Evolutionary conservation across 129 eudicot species (phyloP).

Genomic region (Sambucus nigra): DNA sequence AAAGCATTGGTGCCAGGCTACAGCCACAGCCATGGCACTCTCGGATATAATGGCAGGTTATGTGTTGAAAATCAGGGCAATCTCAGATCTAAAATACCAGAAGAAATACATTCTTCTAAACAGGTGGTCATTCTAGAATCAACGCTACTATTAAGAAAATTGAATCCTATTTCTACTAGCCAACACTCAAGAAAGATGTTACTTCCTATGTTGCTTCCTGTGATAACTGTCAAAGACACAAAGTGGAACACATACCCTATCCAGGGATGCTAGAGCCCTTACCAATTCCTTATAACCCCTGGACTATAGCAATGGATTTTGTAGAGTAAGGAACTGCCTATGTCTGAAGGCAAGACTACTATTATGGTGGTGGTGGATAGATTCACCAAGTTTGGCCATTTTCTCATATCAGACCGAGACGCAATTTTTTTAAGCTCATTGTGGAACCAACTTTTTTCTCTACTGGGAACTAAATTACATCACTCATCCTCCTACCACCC

Average conservation of each 20-base stretch:
- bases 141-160: neutral
- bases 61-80: neutral
- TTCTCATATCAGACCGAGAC: neutral
- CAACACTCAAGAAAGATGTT: neutral
- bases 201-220: neutral
- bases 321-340: neutral
- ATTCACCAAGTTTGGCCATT: neutral
- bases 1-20: neutral
- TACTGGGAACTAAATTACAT: neutral
- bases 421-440: neutral
- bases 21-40: neutral
- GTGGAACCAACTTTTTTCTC: neutral
- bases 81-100: too few species aligned
- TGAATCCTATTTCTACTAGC: neutral
- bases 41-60: neutral
- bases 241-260: neutral
- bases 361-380: neutral
- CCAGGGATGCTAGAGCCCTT: neutral
- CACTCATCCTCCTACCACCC: neutral
- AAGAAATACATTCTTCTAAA: neutral
- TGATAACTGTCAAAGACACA: neutral
- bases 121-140: neutral
- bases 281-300: neutral
- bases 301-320: neutral
- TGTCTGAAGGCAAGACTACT: neutral